Evolutionary conservation across 768 basidiomycete genomes (phyloP), one percentile per base, ranked within the genome.

Genomic region (Psilocybe cubensis): DNA sequence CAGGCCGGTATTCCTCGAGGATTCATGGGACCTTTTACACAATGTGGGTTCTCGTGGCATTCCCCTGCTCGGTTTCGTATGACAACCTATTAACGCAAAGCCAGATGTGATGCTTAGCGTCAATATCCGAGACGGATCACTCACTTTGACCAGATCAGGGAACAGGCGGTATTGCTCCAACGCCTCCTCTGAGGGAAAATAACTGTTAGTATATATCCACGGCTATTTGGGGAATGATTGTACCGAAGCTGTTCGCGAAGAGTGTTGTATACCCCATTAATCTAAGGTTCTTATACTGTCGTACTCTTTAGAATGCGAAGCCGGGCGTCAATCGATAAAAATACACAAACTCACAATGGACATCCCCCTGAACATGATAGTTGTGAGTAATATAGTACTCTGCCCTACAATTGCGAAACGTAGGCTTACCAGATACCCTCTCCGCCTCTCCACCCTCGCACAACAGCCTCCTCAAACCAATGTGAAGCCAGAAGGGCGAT

Each of bases 1-100:
- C 74, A 76, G 4, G 67, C 68, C 0, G 74, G 74, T 33, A 76
- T 74, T 11, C 74, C 75, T 1, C 45, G 56, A 1, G 74, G 74
- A 52, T 75, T 71, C 2, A 47, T 41, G 1, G 56, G 53, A 5
- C 64, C 58, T 41, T 69, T 70, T 23, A 70, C 62, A 49, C 74
- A 75, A 21, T 67, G 46, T 3, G 56, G 48, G 31, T 69, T 57
- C 21, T 23, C 9, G 44, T 70, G 68, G 49, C 71, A 72, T 43
- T 65, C 60, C 1, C 66, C 64, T 10, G 68, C 61, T 29, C 46
- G 61, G 54, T 68, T 63, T 17, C 64, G 65, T 20, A 72, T 63
- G 43, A 70, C 62, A 20, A 70, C 68, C 69, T 68, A 14, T 24
- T 50, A 17, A n/a, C 21, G 44, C 12, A 29, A 38, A 38, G 4